A percentile compares a stretch with the other conserved stretches of the same genome.
These are phyloP conservation scores for Populus hybrid DNA, from an alignment of 441 rosid species.

Conservation along the genomic window DNA sequence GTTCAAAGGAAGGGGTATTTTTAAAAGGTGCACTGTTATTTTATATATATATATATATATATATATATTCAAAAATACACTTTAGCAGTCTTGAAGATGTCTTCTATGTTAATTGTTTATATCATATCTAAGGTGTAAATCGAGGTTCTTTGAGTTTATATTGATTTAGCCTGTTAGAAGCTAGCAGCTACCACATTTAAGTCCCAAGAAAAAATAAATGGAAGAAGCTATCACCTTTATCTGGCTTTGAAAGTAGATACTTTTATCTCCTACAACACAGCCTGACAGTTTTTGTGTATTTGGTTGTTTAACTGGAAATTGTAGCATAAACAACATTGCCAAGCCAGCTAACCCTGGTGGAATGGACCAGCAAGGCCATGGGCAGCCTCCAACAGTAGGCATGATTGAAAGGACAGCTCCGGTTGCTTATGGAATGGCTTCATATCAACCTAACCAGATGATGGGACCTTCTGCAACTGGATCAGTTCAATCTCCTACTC, in stretches of 20 bases:
- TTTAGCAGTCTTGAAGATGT: background rate
- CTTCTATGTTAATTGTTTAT: background rate
- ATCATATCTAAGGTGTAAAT: background rate
- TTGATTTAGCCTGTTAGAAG: no score
- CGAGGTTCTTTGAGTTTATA: background rate
- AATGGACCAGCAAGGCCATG: constrained; percentile 20
- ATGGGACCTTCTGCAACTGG: constrained; percentile 16
- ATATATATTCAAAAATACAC: no score
- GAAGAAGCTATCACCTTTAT: background rate
- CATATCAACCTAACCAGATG: constrained; percentile 21
- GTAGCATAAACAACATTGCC: background rate
- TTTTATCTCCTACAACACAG: background rate
- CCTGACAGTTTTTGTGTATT: background rate
- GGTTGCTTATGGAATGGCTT: constrained; percentile 7
- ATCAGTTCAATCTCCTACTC: constrained; percentile 12
- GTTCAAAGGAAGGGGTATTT: background rate
- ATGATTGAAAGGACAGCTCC: constrained; percentile 10
- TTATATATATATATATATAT: no score
- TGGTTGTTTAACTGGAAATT: background rate
- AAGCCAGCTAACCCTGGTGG: background rate
- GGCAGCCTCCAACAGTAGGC: constrained; percentile 6
- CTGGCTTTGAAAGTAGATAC: background rate
- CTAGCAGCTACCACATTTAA: no score
- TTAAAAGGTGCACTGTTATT: no score
- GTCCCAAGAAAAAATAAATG: no score